Conservation (phyloP, 2,329 filamentous ascomycete genomes). For the Colletotrichum sp. region DNA sequence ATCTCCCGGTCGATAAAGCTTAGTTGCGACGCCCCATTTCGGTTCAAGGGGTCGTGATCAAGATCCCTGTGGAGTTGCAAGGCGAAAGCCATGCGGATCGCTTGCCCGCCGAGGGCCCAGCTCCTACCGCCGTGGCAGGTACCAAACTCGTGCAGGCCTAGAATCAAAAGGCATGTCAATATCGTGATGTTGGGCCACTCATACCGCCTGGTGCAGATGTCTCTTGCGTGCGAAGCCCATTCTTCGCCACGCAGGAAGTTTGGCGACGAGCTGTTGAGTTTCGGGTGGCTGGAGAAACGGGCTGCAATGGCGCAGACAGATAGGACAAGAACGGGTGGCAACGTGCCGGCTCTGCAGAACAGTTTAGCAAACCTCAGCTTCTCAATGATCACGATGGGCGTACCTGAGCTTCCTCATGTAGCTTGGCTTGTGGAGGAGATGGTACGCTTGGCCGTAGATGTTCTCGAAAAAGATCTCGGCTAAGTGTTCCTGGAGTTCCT, state of each 20-base stretch:
- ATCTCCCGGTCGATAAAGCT: slow-evolving; percentile 96
- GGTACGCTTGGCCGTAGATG: slow-evolving; percentile 94
- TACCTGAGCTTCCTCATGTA: slow-evolving; percentile 88
- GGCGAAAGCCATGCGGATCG: slow-evolving; percentile 95
- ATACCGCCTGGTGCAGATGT: slow-evolving; percentile 85
- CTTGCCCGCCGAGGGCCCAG: slow-evolving; percentile 95
- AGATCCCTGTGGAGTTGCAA: slow-evolving; percentile 92
- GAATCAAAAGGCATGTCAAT: slow-evolving; percentile 84
- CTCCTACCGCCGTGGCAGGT: slow-evolving; percentile 95
- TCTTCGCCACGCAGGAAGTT: slow-evolving; percentile 89
- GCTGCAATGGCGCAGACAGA: slow-evolving; percentile 96
- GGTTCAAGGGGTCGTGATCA: slow-evolving; percentile 77
- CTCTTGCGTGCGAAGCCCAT: slow-evolving; percentile 87
- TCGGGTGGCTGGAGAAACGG: slow-evolving; percentile 89
- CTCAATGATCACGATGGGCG: slow-evolving; percentile 29
- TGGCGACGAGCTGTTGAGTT: slow-evolving; percentile 70
- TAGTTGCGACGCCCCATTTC: slow-evolving; percentile 67
- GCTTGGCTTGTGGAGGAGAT: slow-evolving; percentile 93
- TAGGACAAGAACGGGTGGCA: slow-evolving; percentile 91
- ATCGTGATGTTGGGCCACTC: slow-evolving; percentile 97
- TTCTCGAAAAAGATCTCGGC: slow-evolving; percentile 96
- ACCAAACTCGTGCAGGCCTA: slow-evolving; percentile 94
- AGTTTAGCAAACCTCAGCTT: slow-evolving; percentile 24
- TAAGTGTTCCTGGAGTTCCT: slow-evolving; percentile 90
- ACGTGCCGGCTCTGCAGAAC: slow-evolving; percentile 66